A percentile compares a stretch with the other conserved stretches of the same genome.
phyloP scores from a whole-genome alignment of 345 rosid species.

The Psidium friedrichsthalianum region DNA sequence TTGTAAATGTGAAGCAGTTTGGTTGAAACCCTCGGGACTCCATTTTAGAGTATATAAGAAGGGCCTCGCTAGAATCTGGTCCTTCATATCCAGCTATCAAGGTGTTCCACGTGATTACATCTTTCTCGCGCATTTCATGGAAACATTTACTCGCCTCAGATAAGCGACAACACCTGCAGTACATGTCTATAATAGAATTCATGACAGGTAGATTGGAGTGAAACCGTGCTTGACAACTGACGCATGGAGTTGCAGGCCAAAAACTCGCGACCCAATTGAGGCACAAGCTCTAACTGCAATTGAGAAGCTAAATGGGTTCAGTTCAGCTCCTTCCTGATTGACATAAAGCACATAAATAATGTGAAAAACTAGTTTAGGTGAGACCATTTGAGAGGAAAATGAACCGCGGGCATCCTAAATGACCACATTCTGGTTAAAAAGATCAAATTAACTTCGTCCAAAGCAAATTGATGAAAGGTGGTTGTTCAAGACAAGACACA shows the following conservation, averaged over 20 bases:
- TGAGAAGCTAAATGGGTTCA: constrained; percentile 57
- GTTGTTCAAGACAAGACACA: neutral
- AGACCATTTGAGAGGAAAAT: neutral
- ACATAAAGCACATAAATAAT: neutral
- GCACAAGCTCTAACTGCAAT: constrained; percentile 85
- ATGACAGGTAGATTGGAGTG: constrained; percentile 62
- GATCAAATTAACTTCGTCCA: neutral
- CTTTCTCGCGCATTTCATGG: constrained; percentile 56
- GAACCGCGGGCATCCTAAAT: neutral
- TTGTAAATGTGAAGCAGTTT: constrained; percentile 66
- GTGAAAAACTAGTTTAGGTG: neutral
- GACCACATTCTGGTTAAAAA: neutral
- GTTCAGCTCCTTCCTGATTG: constrained; percentile 48
- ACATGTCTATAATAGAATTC: constrained; percentile 84
- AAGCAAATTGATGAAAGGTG: neutral
- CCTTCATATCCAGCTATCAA: constrained; percentile 66
- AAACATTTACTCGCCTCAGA: constrained; percentile 50
- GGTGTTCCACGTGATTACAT: constrained; percentile 82
- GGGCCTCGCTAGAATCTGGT: constrained; percentile 38
- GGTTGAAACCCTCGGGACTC: constrained; percentile 58
- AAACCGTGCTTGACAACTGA: constrained; percentile 40
- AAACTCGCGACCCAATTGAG: constrained; percentile 36
- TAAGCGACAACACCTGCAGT: constrained; percentile 66
- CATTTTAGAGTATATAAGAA: constrained; percentile 51
- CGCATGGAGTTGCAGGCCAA: constrained; percentile 62